These are phyloP conservation scores for Linum usitatissimum DNA, from an alignment of 345 rosid species.

Conservation along the genomic window DNA sequence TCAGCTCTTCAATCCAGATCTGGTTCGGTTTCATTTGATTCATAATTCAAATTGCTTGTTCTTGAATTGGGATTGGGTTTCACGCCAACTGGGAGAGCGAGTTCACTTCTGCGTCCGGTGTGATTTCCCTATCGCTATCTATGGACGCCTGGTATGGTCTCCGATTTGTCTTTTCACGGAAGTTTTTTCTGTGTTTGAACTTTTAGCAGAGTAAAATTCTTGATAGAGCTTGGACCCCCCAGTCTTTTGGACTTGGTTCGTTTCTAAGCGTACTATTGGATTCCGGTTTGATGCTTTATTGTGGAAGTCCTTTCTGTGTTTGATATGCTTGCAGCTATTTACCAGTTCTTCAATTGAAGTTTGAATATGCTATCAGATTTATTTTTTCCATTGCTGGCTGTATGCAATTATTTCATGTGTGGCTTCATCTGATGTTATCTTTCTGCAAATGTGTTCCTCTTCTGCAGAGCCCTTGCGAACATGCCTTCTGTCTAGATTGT, in stretches of 20 bases:
- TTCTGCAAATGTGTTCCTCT: conserved; percentile 6
- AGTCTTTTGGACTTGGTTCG: neutral
- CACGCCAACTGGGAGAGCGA: conserved; percentile 83
- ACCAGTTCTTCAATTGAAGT: neutral
- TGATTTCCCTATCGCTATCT: conserved; percentile 89
- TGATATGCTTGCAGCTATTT: neutral
- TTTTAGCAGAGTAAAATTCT: neutral
- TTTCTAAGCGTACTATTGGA: too few species aligned
- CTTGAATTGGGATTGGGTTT: too few species aligned
- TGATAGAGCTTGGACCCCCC: neutral
- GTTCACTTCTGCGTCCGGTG: conserved; percentile 95
- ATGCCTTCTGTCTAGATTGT: conserved; percentile 88
- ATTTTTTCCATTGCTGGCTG: neutral
- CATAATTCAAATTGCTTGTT: too few species aligned
- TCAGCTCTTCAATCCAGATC: too few species aligned
- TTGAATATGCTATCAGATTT: neutral
- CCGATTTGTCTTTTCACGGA: neutral
- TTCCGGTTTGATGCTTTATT: too few species aligned
- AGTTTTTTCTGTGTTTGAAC: neutral
- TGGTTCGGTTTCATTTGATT: too few species aligned
- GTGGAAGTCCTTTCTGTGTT: neutral
- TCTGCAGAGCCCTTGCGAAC: conserved; percentile 90
- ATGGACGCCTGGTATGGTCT: conserved; percentile 69
- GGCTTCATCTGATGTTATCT: neutral
- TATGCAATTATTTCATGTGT: neutral